Percentiles rank a stretch among this genome's conserved stretches.
These are phyloP conservation scores for Penicillium olsonii DNA, from an alignment of 2,329 filamentous ascomycete genomes.

Conservation along the genomic window DNA sequence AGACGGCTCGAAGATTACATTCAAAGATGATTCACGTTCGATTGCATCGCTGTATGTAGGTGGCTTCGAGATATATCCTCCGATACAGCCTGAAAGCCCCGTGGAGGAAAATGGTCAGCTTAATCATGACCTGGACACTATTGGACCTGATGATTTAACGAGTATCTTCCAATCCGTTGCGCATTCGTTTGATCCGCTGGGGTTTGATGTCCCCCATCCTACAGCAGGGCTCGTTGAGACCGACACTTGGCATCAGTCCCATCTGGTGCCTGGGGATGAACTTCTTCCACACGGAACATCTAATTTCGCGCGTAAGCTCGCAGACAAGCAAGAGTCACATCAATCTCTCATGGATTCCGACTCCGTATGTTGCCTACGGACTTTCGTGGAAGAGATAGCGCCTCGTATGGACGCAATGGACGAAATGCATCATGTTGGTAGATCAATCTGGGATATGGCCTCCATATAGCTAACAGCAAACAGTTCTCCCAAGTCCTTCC, in stretches of 20 bases:
- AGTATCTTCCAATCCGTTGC: constrained; percentile 55
- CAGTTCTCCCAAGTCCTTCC: constrained; percentile 81
- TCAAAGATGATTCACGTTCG: constrained; percentile 83
- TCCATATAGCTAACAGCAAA: constrained; percentile 7
- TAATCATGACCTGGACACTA: constrained; percentile 28
- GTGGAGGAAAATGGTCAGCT: constrained; percentile 22
- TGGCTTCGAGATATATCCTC: constrained; percentile 71
- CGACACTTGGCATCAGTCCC: constrained; percentile 26
- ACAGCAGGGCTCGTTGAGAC: constrained; percentile 30
- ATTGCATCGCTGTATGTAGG: constrained; percentile 90
- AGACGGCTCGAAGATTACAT: constrained; percentile 71
- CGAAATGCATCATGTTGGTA: constrained; percentile 68
- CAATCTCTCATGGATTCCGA: constrained; percentile 73
- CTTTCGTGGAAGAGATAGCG: constrained; percentile 87
- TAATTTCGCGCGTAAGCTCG: constrained; percentile 39
- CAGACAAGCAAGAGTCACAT: constrained; percentile 49
- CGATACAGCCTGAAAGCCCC: constrained; percentile 46
- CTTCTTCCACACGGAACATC: constrained; percentile 32
- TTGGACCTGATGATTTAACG: constrained; percentile 38
- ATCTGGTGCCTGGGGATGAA: constrained; percentile 25
- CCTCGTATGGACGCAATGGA: constrained; percentile 95
- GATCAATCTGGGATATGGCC: not conserved
- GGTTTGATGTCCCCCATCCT: constrained; percentile 46
- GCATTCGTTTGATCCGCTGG: constrained; percentile 51
- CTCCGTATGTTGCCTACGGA: constrained; percentile 85